Evolutionary conservation across 164 flowering plant genomes (phyloP), one percentile per base, ranked within the genome.

Genomic region (Berberis thunbergii): DNA sequence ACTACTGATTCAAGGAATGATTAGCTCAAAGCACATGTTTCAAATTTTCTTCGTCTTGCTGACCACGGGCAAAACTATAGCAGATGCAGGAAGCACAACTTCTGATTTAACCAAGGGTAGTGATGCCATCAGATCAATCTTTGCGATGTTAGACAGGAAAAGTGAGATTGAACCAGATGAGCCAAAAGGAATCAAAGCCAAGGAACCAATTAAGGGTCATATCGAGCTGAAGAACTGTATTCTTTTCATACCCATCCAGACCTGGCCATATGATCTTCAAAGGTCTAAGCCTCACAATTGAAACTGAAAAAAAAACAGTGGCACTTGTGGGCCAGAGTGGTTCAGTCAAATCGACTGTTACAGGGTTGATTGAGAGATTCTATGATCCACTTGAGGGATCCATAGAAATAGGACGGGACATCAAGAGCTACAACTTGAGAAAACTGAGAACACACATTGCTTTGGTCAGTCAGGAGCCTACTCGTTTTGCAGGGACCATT

Each of bases 381-480:
- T 77, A 77, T 41, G 77, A 77, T n/a, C 69, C 77, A 43, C 11
- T 55, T 26, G 74, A 64, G 26, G 80, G 80, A 3, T 54, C 60
- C 5, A 54, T 77, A 11, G 64, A 66, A 40, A 66, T 77, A 9
- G 77, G 73, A 8, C 41, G n/a, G 26, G 80, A 77, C 52, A 57
- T 77, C 39, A 74, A 56, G 61, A 55, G 49, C 13, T 71, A 68
- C 67, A 68, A 71, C 40, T 50, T 77, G 59, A 68, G 75, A 53
- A 45, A 60, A 2, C 54, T 73, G 26, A 63, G 77, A 60, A 52
- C 56, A 40, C 71, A 69, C n/a, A 69, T 74, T 7, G 77, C 73
- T 2, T 49, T 74, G 68, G 80, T 77, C 5, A 71, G 80, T 59
- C 80, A 77, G 61, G 80, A 77, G 62, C 80, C 80, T 1, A 71